phyloP scores from a whole-genome alignment of 73 alveolate genomes.

The Diophrys appendiculata region DNA sequence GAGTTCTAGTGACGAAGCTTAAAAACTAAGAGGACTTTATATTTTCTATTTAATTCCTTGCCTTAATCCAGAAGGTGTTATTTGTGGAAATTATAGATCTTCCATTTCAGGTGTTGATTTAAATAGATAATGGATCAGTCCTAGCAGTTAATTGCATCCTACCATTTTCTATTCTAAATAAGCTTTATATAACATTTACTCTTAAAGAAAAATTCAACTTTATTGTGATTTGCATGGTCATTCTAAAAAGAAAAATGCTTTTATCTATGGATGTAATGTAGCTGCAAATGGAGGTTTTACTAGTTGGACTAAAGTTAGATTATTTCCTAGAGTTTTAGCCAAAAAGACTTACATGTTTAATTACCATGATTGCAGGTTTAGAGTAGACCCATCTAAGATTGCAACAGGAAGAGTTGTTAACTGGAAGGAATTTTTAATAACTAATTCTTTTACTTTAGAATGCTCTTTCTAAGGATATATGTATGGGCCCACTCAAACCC shows the following conservation, averaged over 20 bases:
- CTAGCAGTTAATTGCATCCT: constrained; percentile 81
- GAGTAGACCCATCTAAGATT: constrained; percentile 45
- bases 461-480: constrained; percentile 68
- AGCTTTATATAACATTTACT: constrained; percentile 61
- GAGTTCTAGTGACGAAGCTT: constrained; percentile 60
- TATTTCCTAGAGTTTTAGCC: constrained; percentile 44
- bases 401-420: constrained; percentile 68
- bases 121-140: constrained; percentile 81
- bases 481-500: constrained; percentile 50
- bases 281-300: constrained; percentile 45
- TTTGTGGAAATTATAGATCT: constrained; percentile 82
- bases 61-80: constrained; percentile 89
- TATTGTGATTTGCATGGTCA: constrained; percentile 84
- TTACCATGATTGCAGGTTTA: constrained; percentile 44
- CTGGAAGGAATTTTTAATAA: constrained; percentile 36
- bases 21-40: constrained; percentile 62
- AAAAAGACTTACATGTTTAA: constrained; percentile 22
- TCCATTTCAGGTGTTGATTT: constrained; percentile 88
- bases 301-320: constrained; percentile 36
- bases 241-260: constrained; percentile 74
- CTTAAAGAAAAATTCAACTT: constrained; percentile 67
- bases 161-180: constrained; percentile 70
- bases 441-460: constrained; percentile 59
- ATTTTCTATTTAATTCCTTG: constrained; percentile 78
- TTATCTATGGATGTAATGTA: constrained; percentile 75